phyloP scores from a whole-genome alignment of 202 grass and related monocot genomes.

The Bolboschoenoplectus hybrid region DNA sequence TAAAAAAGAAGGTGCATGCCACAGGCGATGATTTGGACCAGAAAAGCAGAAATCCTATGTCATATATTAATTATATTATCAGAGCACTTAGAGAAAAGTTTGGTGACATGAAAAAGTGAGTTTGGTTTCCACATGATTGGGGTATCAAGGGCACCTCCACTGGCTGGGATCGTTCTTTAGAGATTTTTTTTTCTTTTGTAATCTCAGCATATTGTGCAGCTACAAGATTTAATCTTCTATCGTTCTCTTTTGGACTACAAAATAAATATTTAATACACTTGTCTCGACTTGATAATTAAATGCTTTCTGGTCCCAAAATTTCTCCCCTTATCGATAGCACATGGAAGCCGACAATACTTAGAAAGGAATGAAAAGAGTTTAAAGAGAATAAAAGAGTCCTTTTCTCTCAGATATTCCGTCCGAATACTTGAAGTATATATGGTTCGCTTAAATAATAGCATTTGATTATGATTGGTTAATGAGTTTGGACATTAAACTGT shows the following conservation, averaged over 20 bases:
- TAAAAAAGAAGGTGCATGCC: not conserved
- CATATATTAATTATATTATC: slow-evolving; percentile 30
- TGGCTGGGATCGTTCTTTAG: slow-evolving; percentile 11
- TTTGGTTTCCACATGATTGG: slow-evolving; percentile 30
- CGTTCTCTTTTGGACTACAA: not conserved
- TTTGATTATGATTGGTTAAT: slow-evolving; percentile 18
- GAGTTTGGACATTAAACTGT: not conserved
- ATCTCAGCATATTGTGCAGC: not conserved
- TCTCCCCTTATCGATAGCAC: slow-evolving; percentile 2
- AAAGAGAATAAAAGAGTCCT: slow-evolving; percentile 25
- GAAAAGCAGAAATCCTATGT: not conserved
- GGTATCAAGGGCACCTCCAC: slow-evolving; percentile 23
- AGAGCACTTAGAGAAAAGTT: not conserved
- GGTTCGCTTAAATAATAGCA: not conserved
- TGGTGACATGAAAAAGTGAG: slow-evolving; percentile 2
- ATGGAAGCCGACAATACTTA: not conserved
- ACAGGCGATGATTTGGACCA: not conserved
- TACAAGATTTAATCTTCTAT: not conserved
- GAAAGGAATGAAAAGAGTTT: slow-evolving; percentile 18
- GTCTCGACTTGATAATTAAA: not conserved
- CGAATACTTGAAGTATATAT: not conserved
- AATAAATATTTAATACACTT: not conserved
- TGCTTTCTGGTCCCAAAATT: slow-evolving; percentile 27
- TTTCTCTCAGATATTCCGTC: slow-evolving; percentile 21
- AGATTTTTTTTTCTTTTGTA: slow-evolving; percentile 9